Percentiles rank a stretch among this genome's conserved stretches.
These are phyloP conservation scores for Alternaria atra DNA, from an alignment of 2,329 filamentous ascomycete species.

Conservation along the genomic window DNA sequence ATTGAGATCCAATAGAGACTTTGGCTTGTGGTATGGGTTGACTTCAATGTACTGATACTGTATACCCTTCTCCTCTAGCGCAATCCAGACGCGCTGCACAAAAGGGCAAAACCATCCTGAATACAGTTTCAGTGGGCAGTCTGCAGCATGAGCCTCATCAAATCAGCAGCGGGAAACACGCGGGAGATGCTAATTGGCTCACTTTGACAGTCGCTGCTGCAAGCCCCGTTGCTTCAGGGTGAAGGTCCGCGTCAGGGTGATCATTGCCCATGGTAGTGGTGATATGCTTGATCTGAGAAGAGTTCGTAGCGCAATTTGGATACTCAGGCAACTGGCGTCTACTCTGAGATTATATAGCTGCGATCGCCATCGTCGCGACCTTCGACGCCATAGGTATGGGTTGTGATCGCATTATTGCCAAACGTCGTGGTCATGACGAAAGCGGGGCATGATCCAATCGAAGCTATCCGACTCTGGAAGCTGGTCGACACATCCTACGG, in stretches of 20 bases:
- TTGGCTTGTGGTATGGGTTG: constrained; percentile 79
- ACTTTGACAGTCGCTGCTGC: constrained; percentile 45
- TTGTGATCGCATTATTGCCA: constrained; percentile 20
- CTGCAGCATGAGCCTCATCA: constrained; percentile 42
- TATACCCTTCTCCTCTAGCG: constrained; percentile 79
- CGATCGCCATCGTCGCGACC: neutral
- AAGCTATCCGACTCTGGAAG: constrained; percentile 15
- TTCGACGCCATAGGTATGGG: neutral
- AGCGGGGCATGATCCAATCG: constrained; percentile 22
- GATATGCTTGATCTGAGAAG: neutral
- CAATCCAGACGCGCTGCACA: constrained; percentile 89
- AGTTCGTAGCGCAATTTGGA: neutral
- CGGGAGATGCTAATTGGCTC: neutral
- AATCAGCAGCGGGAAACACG: neutral
- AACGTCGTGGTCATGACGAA: constrained; percentile 23
- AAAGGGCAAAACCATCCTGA: constrained; percentile 85
- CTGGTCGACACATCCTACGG: neutral
- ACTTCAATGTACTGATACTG: constrained; percentile 88
- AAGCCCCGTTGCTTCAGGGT: constrained; percentile 47
- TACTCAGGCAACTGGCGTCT: neutral
- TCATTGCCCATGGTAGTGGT: constrained; percentile 39
- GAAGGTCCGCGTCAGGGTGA: constrained; percentile 48
- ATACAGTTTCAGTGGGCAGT: constrained; percentile 70
- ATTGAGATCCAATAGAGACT: constrained; percentile 76
- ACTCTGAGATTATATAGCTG: neutral